Evolutionary conservation across 495 filamentous ascomycete species (phyloP).

Genomic region (Aspergillus campestris): DNA sequence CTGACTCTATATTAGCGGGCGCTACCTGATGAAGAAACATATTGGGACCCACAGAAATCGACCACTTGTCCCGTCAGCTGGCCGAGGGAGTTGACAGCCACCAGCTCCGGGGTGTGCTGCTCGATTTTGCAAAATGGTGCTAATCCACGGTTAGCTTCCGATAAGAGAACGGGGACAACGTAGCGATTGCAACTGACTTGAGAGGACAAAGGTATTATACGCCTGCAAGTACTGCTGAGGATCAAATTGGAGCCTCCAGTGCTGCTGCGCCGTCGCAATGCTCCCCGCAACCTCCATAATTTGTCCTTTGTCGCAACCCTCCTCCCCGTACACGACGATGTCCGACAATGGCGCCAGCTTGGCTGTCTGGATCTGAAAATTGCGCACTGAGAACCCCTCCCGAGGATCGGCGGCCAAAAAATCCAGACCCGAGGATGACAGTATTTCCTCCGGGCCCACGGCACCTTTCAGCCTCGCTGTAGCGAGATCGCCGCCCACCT

Average conservation of each 20-base stretch:
- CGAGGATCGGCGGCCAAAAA: conserved; percentile 62
- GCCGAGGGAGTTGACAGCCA: conserved; percentile 67
- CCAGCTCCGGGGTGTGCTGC: conserved; percentile 54
- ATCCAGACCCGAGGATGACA: conserved; percentile 37
- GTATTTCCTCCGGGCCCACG: conserved; percentile 68
- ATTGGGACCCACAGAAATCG: conserved; percentile 62
- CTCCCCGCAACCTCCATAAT: conserved; percentile 60
- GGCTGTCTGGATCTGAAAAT: conserved; percentile 93
- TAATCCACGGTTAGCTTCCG: conserved; percentile 22
- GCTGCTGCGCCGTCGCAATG: conserved; percentile 65
- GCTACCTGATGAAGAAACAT: not conserved
- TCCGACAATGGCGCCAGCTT: conserved; percentile 86
- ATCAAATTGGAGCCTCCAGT: conserved; percentile 59
- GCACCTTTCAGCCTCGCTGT: conserved; percentile 78
- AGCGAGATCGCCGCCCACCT: conserved; percentile 72
- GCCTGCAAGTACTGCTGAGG: conserved; percentile 45
- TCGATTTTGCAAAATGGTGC: conserved; percentile 70
- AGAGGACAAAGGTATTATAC: conserved; percentile 80
- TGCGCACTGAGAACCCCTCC: conserved; percentile 78
- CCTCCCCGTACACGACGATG: conserved; percentile 82
- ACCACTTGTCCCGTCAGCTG: conserved; percentile 68
- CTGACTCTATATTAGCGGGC: conserved; percentile 26
- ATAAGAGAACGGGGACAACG: not conserved
- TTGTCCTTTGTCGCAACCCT: conserved; percentile 42
- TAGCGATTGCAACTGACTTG: conserved; percentile 39